Evolutionary conservation across 768 basidiomycete species (phyloP), one percentile per base, ranked within the genome.

Genomic region (Filobasidium wieringae): DNA sequence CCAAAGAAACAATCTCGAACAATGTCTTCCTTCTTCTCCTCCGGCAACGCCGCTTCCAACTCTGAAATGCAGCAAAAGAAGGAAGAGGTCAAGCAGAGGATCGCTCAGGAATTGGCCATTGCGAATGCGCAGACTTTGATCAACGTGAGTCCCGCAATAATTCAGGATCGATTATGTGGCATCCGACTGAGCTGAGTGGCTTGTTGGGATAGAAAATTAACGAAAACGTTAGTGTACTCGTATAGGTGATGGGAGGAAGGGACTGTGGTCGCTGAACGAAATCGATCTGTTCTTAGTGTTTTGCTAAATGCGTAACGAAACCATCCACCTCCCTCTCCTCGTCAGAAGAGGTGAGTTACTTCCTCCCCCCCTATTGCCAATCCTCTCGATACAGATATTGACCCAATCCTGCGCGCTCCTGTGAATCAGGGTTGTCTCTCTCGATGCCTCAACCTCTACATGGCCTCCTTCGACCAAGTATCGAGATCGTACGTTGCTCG

Each of bases 11-110:
- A 5, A 43, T 17, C 30, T 2, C 37, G 5, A n/a, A 55, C 34
- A 36, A 61, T 61, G 60, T 61, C 60, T 2, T 61, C 51, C 50
- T 53, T 61, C 32, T 40, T 41, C 51, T 57, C 55, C 9, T 41
- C 57, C 9, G 17, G 29, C n/a, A 36, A 32, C 36, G 24, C 51
- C n/a, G 15, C 40, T 17, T 37, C 27, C 27, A 24, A 36, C 29
- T 50, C 58, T 67, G 70, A 72, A 47, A 69, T 70, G 70, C 63
- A 66, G 45, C 61, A 68, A 32, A 45, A 68, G 29, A 73, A 73
- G 62, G 72, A 73, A 43, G 69, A 73, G 60, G 68, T 73, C 68
- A 73, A 72, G 66, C 68, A 68, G 56, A 64, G 65, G 59, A 72
- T 73, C 51, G 55, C 60, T 27, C 70, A 72, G 40, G 72, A 73